Conservation (phyloP, 2,329 filamentous ascomycete species). For the Monosporascus sp. region DNA sequence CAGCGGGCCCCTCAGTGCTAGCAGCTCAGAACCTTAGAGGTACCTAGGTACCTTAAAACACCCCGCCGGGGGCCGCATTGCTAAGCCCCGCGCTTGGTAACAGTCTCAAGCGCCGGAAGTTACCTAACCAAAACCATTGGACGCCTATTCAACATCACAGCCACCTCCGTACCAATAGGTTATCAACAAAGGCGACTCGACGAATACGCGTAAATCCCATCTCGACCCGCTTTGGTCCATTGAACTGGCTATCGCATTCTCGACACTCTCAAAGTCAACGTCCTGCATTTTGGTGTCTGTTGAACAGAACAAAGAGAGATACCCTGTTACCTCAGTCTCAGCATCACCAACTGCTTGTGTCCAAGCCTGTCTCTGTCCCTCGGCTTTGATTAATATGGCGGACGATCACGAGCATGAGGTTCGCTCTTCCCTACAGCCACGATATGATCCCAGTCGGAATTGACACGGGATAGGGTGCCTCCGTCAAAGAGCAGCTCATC, state of each 20-base stretch:
- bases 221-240: not conserved
- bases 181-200: not conserved
- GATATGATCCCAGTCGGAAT: not conserved
- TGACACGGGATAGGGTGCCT: conserved; percentile 61
- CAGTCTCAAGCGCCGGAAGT: too few relatives aligned
- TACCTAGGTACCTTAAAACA: too few relatives aligned
- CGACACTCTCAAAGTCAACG: not conserved
- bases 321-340: not conserved
- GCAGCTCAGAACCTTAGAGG: too few relatives aligned
- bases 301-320: too few relatives aligned
- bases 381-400: conserved; percentile 20
- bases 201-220: not conserved
- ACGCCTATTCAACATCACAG: not conserved
- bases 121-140: too few relatives aligned
- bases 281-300: too few relatives aligned
- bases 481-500: conserved; percentile 76
- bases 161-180: not conserved
- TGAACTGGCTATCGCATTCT: not conserved
- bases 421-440: not conserved
- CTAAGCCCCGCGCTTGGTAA: too few relatives aligned
- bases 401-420: conserved; percentile 29
- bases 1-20: too few relatives aligned
- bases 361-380: not conserved
- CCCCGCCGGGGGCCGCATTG: conserved; percentile 11
- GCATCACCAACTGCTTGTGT: not conserved